Percentiles rank a stretch among this genome's conserved stretches.
These are phyloP conservation scores for Aurantiochytrium sp. DNA, from an alignment of 108 stramenopile species.

Conservation along the genomic window DNA sequence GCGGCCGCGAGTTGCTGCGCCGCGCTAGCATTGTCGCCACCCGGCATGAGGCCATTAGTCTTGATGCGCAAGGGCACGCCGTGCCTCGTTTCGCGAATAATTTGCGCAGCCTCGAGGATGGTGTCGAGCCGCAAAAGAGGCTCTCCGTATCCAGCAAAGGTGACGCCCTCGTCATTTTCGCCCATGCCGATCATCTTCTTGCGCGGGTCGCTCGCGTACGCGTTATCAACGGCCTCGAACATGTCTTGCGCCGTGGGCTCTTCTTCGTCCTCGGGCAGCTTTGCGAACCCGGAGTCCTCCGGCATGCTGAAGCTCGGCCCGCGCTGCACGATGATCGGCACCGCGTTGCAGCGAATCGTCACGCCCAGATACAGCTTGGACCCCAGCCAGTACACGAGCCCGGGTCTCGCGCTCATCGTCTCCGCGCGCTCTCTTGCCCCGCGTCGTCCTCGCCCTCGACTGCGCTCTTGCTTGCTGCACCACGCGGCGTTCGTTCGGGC, in stretches of 20 bases:
- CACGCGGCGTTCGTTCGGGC: too few species aligned
- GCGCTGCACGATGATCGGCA: background rate
- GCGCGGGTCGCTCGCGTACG: background rate
- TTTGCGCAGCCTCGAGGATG: background rate
- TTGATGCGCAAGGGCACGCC: constrained; percentile 19
- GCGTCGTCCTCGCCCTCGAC: too few species aligned
- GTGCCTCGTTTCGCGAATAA: constrained; percentile 11
- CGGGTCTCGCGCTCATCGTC: background rate
- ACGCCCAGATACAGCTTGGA: background rate
- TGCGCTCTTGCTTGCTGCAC: too few species aligned
- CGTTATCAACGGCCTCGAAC: background rate
- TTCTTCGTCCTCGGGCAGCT: background rate
- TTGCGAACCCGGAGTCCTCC: background rate
- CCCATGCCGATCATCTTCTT: constrained; percentile 6
- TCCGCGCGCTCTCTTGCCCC: too few species aligned
- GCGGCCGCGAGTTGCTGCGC: background rate
- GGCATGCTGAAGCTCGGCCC: background rate
- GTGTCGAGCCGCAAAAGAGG: constrained; percentile 14
- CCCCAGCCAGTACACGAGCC: background rate
- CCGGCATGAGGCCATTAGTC: constrained; percentile 22
- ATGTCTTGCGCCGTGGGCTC: background rate
- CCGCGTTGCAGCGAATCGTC: background rate
- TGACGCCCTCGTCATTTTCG: constrained; percentile 16
- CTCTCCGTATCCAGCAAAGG: constrained; percentile 22
- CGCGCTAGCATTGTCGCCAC: background rate